phyloP scores from a whole-genome alignment of 371 early-diverging fungal species.

The Rhizopus microsporus region DNA sequence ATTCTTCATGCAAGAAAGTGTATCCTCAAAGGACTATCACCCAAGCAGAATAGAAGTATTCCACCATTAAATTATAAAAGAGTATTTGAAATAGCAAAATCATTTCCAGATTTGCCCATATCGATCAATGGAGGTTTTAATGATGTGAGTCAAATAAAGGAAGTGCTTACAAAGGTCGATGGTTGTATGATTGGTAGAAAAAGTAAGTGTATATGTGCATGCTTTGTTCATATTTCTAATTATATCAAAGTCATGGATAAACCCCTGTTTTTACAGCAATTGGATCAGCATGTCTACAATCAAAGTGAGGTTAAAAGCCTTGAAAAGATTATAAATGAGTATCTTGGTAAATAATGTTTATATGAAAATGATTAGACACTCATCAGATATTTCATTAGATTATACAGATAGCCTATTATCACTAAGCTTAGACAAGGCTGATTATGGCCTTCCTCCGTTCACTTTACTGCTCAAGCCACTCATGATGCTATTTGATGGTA shows the following conservation, averaged over 20 bases:
- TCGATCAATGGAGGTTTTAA: slow-evolving; percentile 85
- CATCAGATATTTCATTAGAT: slow-evolving; percentile 11
- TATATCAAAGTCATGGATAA: slow-evolving; percentile 34
- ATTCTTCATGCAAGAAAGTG: slow-evolving; percentile 91
- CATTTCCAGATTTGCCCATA: slow-evolving; percentile 66
- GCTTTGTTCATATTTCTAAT: too few relatives aligned
- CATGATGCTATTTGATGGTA: slow-evolving; percentile 32
- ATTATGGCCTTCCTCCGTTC: slow-evolving; percentile 30
- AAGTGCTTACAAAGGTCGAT: slow-evolving; percentile 53
- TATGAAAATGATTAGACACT: too few relatives aligned
- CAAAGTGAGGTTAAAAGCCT: slow-evolving; percentile 25
- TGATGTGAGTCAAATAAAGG: slow-evolving; percentile 39
- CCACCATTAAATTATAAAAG: slow-evolving; percentile 80
- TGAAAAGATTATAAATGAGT: slow-evolving; percentile 42
- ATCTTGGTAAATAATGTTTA: slow-evolving; percentile 28
- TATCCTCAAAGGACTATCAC: slow-evolving; percentile 80
- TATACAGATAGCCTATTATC: slow-evolving; percentile 31
- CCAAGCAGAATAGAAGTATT: slow-evolving; percentile 81
- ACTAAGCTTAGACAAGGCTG: slow-evolving; percentile 4
- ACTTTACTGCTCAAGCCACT: slow-evolving; percentile 40
- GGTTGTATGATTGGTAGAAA: slow-evolving; percentile 83
- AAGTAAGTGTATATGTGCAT: slow-evolving; percentile 33
- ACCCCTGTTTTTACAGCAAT: slow-evolving; percentile 34
- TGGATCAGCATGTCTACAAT: slow-evolving; percentile 30
- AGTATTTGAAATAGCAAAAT: slow-evolving; percentile 67